These are phyloP conservation scores for Debaryomyces castellii DNA, from an alignment of 805 yeast genomes.

Conservation along the genomic window DNA sequence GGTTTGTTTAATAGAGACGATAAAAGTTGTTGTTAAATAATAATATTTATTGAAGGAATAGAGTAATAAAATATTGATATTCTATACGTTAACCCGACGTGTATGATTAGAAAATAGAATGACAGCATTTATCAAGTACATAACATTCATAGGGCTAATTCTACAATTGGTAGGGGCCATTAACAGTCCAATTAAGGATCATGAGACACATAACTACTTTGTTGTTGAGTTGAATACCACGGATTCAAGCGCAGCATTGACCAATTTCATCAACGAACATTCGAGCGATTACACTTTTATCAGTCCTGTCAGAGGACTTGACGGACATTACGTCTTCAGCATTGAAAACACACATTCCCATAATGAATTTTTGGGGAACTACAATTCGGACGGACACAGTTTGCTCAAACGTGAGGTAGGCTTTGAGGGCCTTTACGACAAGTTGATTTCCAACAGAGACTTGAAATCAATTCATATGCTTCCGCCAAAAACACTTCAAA, in stretches of 20 bases:
- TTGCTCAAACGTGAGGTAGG: slow-evolving; percentile 29
- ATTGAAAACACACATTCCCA: slow-evolving; percentile 38
- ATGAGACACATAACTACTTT: slow-evolving; percentile 53
- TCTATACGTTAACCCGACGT: background rate
- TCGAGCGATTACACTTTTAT: slow-evolving; percentile 49
- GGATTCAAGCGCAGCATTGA: slow-evolving; percentile 21
- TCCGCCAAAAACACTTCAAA: slow-evolving; percentile 51
- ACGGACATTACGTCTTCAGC: slow-evolving; percentile 68
- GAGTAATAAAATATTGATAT: background rate
- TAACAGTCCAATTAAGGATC: slow-evolving; percentile 36
- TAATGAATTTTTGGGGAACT: slow-evolving; percentile 34
- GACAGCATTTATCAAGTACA: background rate
- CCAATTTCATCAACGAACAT: slow-evolving; percentile 36
- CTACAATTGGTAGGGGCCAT: background rate
- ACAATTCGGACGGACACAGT: slow-evolving; percentile 22
- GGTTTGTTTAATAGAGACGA: background rate
- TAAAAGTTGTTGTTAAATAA: background rate
- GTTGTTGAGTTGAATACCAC: slow-evolving; percentile 53
- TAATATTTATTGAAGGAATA: background rate
- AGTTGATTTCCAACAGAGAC: slow-evolving; percentile 22
- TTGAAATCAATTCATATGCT: slow-evolving; percentile 54
- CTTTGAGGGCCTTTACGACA: slow-evolving; percentile 23
- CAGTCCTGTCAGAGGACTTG: slow-evolving; percentile 61
- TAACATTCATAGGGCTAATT: background rate
- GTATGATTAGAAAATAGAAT: background rate